Base-by-base conservation (phyloP, 106 monocot genomes). In the Platanthera guangdongensis region DNA sequence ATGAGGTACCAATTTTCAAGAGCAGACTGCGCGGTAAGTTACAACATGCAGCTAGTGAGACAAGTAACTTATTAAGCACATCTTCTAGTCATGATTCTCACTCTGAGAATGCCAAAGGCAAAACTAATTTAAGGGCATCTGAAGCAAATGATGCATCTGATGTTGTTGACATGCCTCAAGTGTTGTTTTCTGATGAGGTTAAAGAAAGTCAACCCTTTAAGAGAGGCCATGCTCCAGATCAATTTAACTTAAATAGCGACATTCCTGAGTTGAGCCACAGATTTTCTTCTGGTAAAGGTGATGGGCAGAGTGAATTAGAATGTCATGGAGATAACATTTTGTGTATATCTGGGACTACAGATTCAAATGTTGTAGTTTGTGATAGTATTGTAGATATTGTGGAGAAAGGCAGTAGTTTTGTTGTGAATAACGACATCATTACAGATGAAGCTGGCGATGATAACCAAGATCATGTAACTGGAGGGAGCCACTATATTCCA, bases 71-170 rank as follows among this genome's bases (percentile, higher is more conserved):
- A 30, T 50, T 85, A 21, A 83, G 82, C 78, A 48, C 80, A 12
- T 72, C 60, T 80, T 88, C 88, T 28, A 77, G 85, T 69, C 70
- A 75, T 78, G 88, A 78, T 77, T 83, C 85, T 51, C 78, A 49
- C 48, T 67, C 80, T 78, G 80, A 85, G 72, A 86, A 87, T 82
- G 74, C 81, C 32, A 84, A 87, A 77, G 88, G 88, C 60, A 88
- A 88, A 82, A 73, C 57, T 52, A 63, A 47, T 52, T 11, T 78
- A 19, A 85, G 60, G 48, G 74, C 73, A 22, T 71, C 76, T 51
- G 60, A 22, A 68, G 72, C 51, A 51, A 75, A 59, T 83, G 83
- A 88, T 86, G 72, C 21, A 67, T 80, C 86, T 65, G 84, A 94
- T 75, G 73, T 73, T 77, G 79, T 80, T 80, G 85, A 86, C 62